These are phyloP conservation scores for Gentiana macrophylla DNA, from an alignment of 257 asterid species.

Conservation along the genomic window DNA sequence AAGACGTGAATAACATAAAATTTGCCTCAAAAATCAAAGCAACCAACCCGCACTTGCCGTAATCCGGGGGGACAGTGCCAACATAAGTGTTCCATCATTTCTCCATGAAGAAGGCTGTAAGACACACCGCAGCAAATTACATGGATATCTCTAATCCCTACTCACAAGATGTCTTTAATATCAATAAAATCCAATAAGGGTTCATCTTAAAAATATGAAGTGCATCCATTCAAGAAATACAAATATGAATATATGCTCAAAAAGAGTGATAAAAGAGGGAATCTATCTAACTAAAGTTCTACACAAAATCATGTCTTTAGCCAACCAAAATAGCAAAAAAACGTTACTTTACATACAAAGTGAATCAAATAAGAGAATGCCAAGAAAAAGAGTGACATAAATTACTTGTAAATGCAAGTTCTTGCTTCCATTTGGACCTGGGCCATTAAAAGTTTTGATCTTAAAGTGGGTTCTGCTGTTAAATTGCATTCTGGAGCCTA, in stretches of 20 bases:
- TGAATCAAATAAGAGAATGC: background rate
- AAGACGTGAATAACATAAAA: conserved; percentile 1
- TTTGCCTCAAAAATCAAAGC: conserved; percentile 11
- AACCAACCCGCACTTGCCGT: conserved; percentile 76
- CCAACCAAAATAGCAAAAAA: too few relatives aligned
- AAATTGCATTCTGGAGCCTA: conserved; percentile 25
- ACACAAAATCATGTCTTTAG: too few relatives aligned
- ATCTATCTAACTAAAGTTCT: too few relatives aligned
- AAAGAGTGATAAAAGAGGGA: too few relatives aligned
- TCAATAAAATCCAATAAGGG: background rate
- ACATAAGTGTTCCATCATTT: conserved; percentile 18
- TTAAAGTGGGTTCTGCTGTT: conserved; percentile 23
- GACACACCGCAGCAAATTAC: background rate
- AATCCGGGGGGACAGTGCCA: conserved; percentile 27
- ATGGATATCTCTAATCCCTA: background rate
- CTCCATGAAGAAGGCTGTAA: conserved; percentile 53
- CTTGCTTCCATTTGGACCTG: conserved; percentile 45
- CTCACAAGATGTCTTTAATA: background rate
- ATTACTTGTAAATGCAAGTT: conserved; percentile 33
- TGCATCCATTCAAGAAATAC: background rate
- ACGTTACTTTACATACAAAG: background rate
- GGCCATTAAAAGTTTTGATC: conserved; percentile 55
- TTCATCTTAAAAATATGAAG: background rate
- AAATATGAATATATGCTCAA: background rate
- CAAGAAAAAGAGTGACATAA: conserved; percentile 1